A percentile compares a stretch with the other conserved stretches of the same genome.
Evolutionary conservation across 2,329 filamentous ascomycete species (phyloP).

Genomic region (Sporothrix pseudoabietina): DNA sequence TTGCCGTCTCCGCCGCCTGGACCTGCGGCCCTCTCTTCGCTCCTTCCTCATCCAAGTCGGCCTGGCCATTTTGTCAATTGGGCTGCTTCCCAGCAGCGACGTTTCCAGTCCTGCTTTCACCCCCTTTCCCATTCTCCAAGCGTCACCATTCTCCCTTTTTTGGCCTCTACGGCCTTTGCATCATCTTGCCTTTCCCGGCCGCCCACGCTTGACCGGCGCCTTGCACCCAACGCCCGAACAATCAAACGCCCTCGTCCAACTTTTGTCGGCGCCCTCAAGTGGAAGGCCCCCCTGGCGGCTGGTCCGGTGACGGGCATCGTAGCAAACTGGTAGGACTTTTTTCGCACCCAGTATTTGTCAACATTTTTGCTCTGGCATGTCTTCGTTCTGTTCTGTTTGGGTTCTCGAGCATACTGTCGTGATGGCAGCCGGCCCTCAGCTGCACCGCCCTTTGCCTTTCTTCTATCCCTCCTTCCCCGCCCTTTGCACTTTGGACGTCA

Average conservation of each 20-base stretch:
- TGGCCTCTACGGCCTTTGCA: neutral
- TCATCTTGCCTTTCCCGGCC: neutral
- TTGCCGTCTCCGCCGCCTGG: slow-evolving; percentile 20
- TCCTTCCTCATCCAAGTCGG: slow-evolving; percentile 32
- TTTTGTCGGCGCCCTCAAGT: neutral
- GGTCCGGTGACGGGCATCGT: slow-evolving; percentile 21
- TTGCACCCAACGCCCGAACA: neutral
- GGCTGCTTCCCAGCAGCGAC: slow-evolving; percentile 32
- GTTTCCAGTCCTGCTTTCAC: neutral
- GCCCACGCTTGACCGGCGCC: neutral
- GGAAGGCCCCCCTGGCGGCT: slow-evolving; percentile 14
- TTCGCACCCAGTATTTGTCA: neutral
- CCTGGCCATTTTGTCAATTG: slow-evolving; percentile 31
- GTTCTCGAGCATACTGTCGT: neutral
- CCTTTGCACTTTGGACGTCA: slow-evolving; percentile 13
- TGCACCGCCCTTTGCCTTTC: slow-evolving; percentile 19
- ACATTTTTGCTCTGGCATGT: neutral
- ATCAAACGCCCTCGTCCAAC: slow-evolving; percentile 13
- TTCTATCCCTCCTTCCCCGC: slow-evolving; percentile 13
- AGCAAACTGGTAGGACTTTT: slow-evolving; percentile 1
- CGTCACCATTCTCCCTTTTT: neutral
- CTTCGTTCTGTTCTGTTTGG: neutral
- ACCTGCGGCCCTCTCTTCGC: slow-evolving; percentile 19
- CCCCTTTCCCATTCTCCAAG: slow-evolving; percentile 13
- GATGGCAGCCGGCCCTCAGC: neutral